These are phyloP conservation scores for Leishmania tropica DNA, from an alignment of 208 protist species.

Conservation along the genomic window DNA sequence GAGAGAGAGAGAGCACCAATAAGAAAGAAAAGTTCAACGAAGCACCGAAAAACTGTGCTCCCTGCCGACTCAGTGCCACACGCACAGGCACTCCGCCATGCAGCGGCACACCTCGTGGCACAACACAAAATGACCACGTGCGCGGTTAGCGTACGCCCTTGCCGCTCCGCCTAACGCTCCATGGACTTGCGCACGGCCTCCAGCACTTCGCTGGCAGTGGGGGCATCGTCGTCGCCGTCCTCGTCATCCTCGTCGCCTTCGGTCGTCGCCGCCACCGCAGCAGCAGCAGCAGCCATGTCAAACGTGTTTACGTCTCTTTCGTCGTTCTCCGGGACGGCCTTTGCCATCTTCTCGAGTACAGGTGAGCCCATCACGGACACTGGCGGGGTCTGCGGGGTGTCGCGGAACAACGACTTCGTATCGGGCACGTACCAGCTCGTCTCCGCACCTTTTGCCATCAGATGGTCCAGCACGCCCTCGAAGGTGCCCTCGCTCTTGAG, in stretches of 20 bases:
- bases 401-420: conserved; percentile 49
- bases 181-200: conserved; percentile 37
- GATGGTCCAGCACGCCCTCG: conserved; percentile 74
- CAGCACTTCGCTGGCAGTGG: conserved; percentile 30
- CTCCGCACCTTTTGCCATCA: conserved; percentile 87
- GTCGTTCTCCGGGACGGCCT: conserved; percentile 6
- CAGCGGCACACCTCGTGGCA: neutral
- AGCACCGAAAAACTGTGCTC: neutral
- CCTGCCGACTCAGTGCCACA: neutral
- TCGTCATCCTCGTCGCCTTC: conserved; percentile 20
- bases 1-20: neutral
- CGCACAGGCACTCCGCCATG: neutral
- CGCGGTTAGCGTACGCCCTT: neutral
- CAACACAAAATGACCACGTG: neutral
- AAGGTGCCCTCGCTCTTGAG: conserved; percentile 78
- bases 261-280: neutral
- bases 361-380: conserved; percentile 58
- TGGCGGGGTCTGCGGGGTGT: conserved; percentile 44
- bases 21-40: neutral
- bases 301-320: conserved; percentile 15
- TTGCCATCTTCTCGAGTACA: conserved; percentile 39
- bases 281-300: conserved; percentile 10
- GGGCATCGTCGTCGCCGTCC: conserved; percentile 20
- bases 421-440: conserved; percentile 93
- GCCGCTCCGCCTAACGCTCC: conserved; percentile 26